Conservation (phyloP, 805 yeast species). For the Nakazawaea siamensis region DNA sequence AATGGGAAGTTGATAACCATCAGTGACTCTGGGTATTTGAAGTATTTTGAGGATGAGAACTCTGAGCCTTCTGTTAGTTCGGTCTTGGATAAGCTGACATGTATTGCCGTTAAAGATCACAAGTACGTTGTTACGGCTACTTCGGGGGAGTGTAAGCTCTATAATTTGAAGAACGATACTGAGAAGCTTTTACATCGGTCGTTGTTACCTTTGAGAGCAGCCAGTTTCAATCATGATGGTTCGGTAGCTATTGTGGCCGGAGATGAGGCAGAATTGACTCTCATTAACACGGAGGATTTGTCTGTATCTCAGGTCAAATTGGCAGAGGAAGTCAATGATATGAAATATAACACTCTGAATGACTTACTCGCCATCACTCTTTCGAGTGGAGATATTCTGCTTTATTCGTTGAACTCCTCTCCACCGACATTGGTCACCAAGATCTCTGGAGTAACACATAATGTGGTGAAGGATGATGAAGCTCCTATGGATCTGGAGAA, state of each 20-base stretch:
- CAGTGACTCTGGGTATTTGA: conserved; percentile 46
- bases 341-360: conserved; percentile 48
- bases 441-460: conserved; percentile 30
- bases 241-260: conserved; percentile 55
- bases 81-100: conserved; percentile 36
- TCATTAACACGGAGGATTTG: conserved; percentile 32
- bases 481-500: conserved; percentile 23
- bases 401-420: conserved; percentile 49
- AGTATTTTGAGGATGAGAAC: conserved; percentile 33
- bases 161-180: conserved; percentile 20
- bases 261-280: conserved; percentile 48
- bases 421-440: conserved; percentile 43
- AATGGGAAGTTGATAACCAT: conserved; percentile 30
- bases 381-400: conserved; percentile 48
- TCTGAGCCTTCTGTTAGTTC: conserved; percentile 57
- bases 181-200: conserved; percentile 33
- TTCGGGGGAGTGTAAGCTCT: conserved; percentile 34
- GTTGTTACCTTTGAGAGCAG: conserved; percentile 40
- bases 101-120: conserved; percentile 17
- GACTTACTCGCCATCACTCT: conserved; percentile 52
- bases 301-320: conserved; percentile 26
- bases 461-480: conserved; percentile 31
- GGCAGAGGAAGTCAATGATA: conserved; percentile 47
- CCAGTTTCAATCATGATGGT: conserved; percentile 53
- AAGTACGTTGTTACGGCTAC: conserved; percentile 27